These are phyloP conservation scores for Arthrobotrys musiformis DNA, from an alignment of 2,329 filamentous ascomycete genomes.

Conservation along the genomic window DNA sequence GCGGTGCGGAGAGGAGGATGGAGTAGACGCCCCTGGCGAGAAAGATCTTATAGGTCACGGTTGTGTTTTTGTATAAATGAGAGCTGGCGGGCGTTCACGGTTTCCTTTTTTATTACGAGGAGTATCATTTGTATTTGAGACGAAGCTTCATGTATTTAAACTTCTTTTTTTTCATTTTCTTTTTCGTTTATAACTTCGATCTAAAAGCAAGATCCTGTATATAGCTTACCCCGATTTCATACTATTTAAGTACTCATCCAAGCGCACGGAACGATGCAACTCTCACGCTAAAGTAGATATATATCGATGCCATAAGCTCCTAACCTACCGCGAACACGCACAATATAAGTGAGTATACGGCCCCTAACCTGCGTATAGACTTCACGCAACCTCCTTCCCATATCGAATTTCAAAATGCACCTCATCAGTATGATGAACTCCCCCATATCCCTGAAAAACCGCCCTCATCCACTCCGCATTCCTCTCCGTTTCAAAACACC, in stretches of 20 bases:
- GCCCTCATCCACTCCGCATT: conserved; percentile 31
- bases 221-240: conserved; percentile 19
- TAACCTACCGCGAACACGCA: neutral
- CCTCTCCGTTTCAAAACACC: conserved; percentile 16
- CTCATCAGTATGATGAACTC: conserved; percentile 24
- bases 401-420: conserved; percentile 29
- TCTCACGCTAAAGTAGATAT: neutral
- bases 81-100: conserved; percentile 24
- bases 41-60: too few species aligned
- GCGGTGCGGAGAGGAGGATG: neutral
- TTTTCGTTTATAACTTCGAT: neutral
- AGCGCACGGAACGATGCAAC: neutral
- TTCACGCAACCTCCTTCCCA: neutral
- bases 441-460: conserved; percentile 24
- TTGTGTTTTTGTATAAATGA: neutral
- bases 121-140: neutral
- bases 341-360: too few species aligned
- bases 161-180: conserved; percentile 17
- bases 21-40: too few species aligned
- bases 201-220: conserved; percentile 25
- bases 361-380: too few species aligned
- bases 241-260: neutral
- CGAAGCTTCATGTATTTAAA: conserved; percentile 14
- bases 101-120: neutral
- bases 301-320: neutral